phyloP scores from a whole-genome alignment of 208 protist genomes.

The Porcisia hertigi region DNA sequence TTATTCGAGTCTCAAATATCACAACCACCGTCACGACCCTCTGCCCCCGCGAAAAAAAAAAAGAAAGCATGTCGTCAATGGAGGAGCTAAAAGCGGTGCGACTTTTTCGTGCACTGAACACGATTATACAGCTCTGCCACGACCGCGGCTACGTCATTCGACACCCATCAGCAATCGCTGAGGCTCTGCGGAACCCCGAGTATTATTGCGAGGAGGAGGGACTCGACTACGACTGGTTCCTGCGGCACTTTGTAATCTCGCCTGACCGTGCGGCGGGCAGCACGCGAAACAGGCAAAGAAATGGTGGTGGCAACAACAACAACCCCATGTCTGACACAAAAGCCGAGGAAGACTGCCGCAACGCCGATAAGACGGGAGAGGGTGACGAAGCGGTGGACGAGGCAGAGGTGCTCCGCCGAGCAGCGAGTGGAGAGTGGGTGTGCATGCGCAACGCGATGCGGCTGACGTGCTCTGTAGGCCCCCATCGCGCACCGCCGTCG shows the following conservation, averaged over 20 bases:
- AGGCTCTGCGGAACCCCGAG: slow-evolving; percentile 43
- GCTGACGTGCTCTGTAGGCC: slow-evolving; percentile 40
- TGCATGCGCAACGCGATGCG: slow-evolving; percentile 71
- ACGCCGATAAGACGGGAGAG: background rate
- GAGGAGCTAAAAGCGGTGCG: slow-evolving; percentile 72
- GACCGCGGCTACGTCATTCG: slow-evolving; percentile 78
- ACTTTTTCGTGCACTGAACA: slow-evolving; percentile 84
- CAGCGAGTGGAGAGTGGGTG: slow-evolving; percentile 38
- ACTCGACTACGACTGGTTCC: slow-evolving; percentile 76
- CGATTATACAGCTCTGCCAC: slow-evolving; percentile 70
- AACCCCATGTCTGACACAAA: background rate
- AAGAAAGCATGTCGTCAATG: slow-evolving; percentile 62
- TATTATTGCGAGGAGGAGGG: slow-evolving; percentile 45
- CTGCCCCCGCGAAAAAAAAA: too few species aligned
- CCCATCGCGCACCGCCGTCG: background rate
- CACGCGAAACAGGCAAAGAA: slow-evolving; percentile 11
- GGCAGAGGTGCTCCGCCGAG: slow-evolving; percentile 32
- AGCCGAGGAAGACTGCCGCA: slow-evolving; percentile 25
- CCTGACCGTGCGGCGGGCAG: slow-evolving; percentile 26
- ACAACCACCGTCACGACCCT: too few species aligned
- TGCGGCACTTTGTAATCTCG: slow-evolving; percentile 56
- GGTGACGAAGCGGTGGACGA: slow-evolving; percentile 24
- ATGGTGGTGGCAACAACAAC: background rate
- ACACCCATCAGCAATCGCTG: slow-evolving; percentile 71
- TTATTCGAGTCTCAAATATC: background rate